A percentile compares a stretch with the other conserved stretches of the same genome.
Evolutionary conservation across 2,329 filamentous ascomycete species (phyloP).

Genomic region (Penicillium sp.): DNA sequence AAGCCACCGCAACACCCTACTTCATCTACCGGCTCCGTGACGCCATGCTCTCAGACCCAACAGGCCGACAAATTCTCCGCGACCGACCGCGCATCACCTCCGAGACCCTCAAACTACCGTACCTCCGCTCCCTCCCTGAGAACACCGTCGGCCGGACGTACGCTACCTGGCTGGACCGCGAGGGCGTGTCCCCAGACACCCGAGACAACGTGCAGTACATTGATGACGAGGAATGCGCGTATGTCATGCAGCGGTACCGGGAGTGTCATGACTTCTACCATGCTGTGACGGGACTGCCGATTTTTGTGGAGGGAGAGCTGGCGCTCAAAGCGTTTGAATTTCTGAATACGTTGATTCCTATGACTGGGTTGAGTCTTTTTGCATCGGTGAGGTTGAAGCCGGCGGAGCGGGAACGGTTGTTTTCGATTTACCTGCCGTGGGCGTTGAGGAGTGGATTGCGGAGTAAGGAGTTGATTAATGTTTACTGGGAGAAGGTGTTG

Average conservation of each 20-base stretch:
- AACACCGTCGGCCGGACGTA: conserved; percentile 75
- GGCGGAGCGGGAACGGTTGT: conserved; percentile 59
- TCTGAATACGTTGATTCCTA: conserved; percentile 83
- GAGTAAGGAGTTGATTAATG: conserved; percentile 76
- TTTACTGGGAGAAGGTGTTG: conserved; percentile 95
- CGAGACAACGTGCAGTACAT: conserved; percentile 76
- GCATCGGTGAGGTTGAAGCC: conserved; percentile 59
- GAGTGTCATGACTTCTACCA: conserved; percentile 98
- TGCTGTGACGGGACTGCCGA: conserved; percentile 78
- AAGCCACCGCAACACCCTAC: conserved; percentile 87
- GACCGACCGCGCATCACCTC: conserved; percentile 83
- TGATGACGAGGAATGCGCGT: conserved; percentile 89
- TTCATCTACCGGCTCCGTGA: conserved; percentile 87
- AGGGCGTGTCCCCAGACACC: conserved; percentile 88
- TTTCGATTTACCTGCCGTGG: conserved; percentile 65
- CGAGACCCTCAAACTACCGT: conserved; percentile 55
- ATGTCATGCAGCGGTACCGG: conserved; percentile 95
- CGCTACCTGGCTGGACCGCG: conserved; percentile 78
- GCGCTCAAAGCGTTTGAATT: conserved; percentile 98
- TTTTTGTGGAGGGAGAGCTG: conserved; percentile 89
- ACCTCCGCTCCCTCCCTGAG: conserved; percentile 61
- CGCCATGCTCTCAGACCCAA: conserved; percentile 76
- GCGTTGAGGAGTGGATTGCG: conserved; percentile 71
- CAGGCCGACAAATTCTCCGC: conserved; percentile 81
- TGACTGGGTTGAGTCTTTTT: conserved; percentile 80